Evolutionary conservation across 139 green algal species (phyloP), one percentile per base, ranked within the genome.

Genomic region (Chlamydomonas sp.): DNA sequence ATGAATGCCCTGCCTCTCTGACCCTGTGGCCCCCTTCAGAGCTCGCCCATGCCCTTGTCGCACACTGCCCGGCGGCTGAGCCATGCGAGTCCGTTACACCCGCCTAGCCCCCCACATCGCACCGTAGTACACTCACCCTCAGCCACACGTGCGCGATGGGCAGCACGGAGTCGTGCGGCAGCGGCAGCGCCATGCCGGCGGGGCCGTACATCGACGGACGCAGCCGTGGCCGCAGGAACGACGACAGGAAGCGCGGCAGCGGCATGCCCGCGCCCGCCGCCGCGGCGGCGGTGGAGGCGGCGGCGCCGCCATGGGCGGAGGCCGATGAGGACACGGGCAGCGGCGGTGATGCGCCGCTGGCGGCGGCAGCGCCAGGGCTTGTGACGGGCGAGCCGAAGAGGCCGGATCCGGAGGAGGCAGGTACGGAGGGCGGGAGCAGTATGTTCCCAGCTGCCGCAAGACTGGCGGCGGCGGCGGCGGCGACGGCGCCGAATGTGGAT

Each of bases 81-180:
- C 67, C 67, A 72, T 5, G 20, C 67, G 10, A 20, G 20, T 5
- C 17, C 67, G 20, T 12, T 18, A 17, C 67, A 72, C 67, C 17
- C 67, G 3, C 3, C 67, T 5, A 12, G 67, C 12, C 17, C 67
- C 67, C 67, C 2, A 12, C 73, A 60, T 49, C 31, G 31, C 31
- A 49, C 31, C 31, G 31, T 49, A 49, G 31, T 49, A 49, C 31
- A 9, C 80, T 49, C 31, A 86, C 80, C 80, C 80, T 18, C 58
- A 86, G 80, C 80, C 80, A 86, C 64, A 86, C 80, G 60, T 68
- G 59, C 57, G 80, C 49, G 68, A 86, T 78, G 15, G 80, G 80
- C 17, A 86, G 80, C 15, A 78, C 68, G 7, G 18, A 15, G 10
- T 86, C 80, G 59, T 79, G 20, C 3, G 80, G 80, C 67, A 86